A percentile compares a stretch with the other conserved stretches of the same genome.
These are phyloP conservation scores for Marvania coccoides DNA, from an alignment of 139 green algal species.

Conservation along the genomic window DNA sequence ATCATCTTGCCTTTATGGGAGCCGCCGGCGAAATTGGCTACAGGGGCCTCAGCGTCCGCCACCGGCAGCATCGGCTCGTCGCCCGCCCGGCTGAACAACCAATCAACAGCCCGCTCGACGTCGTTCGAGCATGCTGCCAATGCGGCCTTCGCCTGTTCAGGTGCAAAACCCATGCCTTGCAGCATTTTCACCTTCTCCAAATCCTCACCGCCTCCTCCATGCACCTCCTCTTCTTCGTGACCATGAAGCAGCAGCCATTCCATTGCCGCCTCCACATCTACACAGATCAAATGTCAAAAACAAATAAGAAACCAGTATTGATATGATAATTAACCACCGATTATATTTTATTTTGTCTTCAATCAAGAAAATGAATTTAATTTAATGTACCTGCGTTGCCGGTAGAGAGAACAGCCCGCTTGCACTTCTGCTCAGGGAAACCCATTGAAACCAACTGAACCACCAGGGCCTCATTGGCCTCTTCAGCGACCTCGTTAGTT, in stretches of 20 bases:
- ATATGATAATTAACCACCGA: too few relatives aligned
- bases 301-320: too few relatives aligned
- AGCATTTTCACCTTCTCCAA: neutral
- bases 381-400: slow-evolving; percentile 16
- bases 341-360: too few relatives aligned
- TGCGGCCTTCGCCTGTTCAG: slow-evolving; percentile 43
- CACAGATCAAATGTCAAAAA: slow-evolving; percentile 36
- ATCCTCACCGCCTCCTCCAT: too few relatives aligned
- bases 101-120: slow-evolving; percentile 87
- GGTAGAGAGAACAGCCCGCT: slow-evolving; percentile 61
- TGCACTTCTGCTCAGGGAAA: slow-evolving; percentile 74
- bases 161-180: neutral
- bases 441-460: slow-evolving; percentile 73
- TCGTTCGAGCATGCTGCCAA: slow-evolving; percentile 55
- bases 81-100: slow-evolving; percentile 85
- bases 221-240: slow-evolving; percentile 71
- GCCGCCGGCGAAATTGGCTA: neutral
- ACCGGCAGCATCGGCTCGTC: slow-evolving; percentile 33
- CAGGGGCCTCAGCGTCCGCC: neutral
- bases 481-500: neutral
- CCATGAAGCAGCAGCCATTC: slow-evolving; percentile 91
- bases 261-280: slow-evolving; percentile 69
- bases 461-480: slow-evolving; percentile 34
- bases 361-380: neutral
- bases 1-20: too few relatives aligned